These are phyloP conservation scores for Dorcoceras hygrometricum DNA, from an alignment of 257 asterid genomes.

Conservation along the genomic window DNA sequence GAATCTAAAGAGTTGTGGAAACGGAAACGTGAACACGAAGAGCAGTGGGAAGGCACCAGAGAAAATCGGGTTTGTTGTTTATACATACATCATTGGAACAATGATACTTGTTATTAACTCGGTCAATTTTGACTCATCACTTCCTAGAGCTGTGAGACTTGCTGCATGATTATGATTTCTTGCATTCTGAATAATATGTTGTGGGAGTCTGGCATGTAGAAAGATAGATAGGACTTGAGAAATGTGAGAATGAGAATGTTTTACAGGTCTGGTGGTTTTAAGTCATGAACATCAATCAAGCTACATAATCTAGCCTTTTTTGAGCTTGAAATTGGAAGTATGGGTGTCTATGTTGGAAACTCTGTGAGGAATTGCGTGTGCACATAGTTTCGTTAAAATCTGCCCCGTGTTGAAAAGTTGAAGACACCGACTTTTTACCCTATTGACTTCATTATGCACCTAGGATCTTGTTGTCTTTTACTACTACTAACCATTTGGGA, in stretches of 20 bases:
- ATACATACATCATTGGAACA: not conserved
- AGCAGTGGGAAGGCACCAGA: conserved; percentile 99
- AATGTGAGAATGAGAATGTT: not conserved
- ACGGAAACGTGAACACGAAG: conserved; percentile 97
- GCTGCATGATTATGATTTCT: not conserved
- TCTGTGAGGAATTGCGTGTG: not conserved
- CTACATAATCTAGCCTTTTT: not conserved
- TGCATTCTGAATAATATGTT: not conserved
- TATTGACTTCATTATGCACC: not conserved
- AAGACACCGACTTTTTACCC: not conserved
- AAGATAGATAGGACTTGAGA: not conserved
- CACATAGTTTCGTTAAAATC: too few relatives aligned
- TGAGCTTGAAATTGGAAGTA: not conserved
- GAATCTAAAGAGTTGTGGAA: conserved; percentile 98
- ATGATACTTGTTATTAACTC: not conserved
- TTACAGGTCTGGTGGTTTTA: not conserved
- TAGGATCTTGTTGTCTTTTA: not conserved
- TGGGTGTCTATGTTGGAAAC: not conserved
- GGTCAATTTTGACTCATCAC: conserved; percentile 2
- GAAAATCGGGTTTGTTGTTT: conserved; percentile 73
- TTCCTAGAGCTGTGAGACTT: not conserved
- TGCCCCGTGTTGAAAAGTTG: too few relatives aligned
- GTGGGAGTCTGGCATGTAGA: not conserved
- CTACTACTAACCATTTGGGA: not conserved
- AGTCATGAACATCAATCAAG: not conserved